Percentiles rank a stretch among this genome's conserved stretches.
These are phyloP conservation scores for Leccinum sublutescens DNA, from an alignment of 768 basidiomycete species.

Conservation along the genomic window DNA sequence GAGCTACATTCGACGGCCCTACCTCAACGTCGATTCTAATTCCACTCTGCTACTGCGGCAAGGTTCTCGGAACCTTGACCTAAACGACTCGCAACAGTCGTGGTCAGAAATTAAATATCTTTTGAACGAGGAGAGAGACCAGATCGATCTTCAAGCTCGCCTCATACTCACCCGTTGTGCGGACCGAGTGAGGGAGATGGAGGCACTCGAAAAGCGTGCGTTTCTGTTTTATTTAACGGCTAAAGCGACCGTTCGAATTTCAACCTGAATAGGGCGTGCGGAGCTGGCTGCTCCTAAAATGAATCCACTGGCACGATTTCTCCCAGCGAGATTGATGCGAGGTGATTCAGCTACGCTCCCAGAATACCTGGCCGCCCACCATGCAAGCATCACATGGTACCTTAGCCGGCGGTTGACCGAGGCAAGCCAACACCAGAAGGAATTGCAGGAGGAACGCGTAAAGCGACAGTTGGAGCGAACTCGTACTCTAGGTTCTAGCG, in stretches of 20 bases:
- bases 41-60: slow-evolving; percentile 51
- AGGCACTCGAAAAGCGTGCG: slow-evolving; percentile 85
- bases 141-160: slow-evolving; percentile 91
- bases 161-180: slow-evolving; percentile 83
- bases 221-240: slow-evolving; percentile 14
- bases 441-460: slow-evolving; percentile 93
- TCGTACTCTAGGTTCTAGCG: slow-evolving; percentile 79
- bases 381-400: slow-evolving; percentile 90
- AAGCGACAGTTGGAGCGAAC: slow-evolving; percentile 84
- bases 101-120: slow-evolving; percentile 71
- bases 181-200: slow-evolving; percentile 85
- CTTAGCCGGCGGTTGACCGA: slow-evolving; percentile 79
- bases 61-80: slow-evolving; percentile 51
- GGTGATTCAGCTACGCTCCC: slow-evolving; percentile 51
- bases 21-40: slow-evolving; percentile 75
- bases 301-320: slow-evolving; percentile 64
- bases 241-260: slow-evolving; percentile 20
- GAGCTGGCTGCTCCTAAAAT: slow-evolving; percentile 64
- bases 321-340: slow-evolving; percentile 68
- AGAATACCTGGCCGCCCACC: slow-evolving; percentile 83
- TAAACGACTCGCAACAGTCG: slow-evolving; percentile 46
- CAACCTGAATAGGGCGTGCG: slow-evolving; percentile 50
- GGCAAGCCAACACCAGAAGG: slow-evolving; percentile 74
- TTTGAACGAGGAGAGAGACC: slow-evolving; percentile 89
- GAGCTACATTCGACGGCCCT: slow-evolving; percentile 74